Evolutionary conservation across 2,329 filamentous ascomycete genomes (phyloP).

Genomic region (Exophiala spinifera): DNA sequence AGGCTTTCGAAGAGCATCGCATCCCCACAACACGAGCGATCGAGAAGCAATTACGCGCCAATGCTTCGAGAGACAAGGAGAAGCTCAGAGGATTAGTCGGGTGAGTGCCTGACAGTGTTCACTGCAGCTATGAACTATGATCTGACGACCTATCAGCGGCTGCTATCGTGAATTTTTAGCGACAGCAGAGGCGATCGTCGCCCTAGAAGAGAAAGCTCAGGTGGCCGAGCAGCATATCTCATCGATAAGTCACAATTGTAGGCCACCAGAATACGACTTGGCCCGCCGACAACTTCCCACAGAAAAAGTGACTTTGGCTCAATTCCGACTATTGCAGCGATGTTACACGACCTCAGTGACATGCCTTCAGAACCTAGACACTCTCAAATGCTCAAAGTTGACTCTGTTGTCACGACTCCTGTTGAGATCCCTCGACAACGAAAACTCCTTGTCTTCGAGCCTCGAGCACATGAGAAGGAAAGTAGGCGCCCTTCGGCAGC

Average conservation of each 20-base stretch:
- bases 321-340: conserved; percentile 57
- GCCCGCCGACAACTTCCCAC: conserved; percentile 2
- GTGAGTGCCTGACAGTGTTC: conserved; percentile 40
- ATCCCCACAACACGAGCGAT: conserved; percentile 61
- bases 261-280: conserved; percentile 45
- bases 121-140: not conserved
- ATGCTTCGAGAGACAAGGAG: conserved; percentile 62
- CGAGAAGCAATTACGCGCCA: conserved; percentile 61
- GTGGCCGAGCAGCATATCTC: conserved; percentile 68
- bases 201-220: conserved; percentile 78
- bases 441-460: conserved; percentile 46
- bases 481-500: conserved; percentile 60
- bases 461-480: conserved; percentile 64
- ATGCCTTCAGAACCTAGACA: conserved; percentile 49
- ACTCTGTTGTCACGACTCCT: conserved; percentile 73
- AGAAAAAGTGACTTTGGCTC: conserved; percentile 37
- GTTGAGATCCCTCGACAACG: conserved; percentile 66
- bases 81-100: conserved; percentile 65
- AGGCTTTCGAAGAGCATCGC: conserved; percentile 62
- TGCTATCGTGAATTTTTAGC: conserved; percentile 85
- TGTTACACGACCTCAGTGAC: conserved; percentile 54
- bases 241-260: conserved; percentile 73
- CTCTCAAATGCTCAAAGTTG: conserved; percentile 58
- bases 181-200: conserved; percentile 89
- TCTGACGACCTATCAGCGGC: conserved; percentile 42